These are phyloP conservation scores for Oemleria cerasiformis DNA, from an alignment of 306 rosid species.

Conservation along the genomic window DNA sequence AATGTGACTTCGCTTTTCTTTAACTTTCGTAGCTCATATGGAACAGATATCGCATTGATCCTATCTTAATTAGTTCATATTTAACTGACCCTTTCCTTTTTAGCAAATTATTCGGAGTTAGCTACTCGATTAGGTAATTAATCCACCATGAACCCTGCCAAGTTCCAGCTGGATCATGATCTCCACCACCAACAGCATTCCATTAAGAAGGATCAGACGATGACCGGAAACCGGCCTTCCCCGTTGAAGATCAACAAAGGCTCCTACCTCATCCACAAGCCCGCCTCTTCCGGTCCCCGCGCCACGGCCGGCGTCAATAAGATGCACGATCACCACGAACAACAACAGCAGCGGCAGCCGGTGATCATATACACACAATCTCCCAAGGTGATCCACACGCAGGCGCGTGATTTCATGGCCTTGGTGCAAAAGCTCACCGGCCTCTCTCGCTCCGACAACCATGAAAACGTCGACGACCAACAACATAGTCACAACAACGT, in stretches of 20 bases:
- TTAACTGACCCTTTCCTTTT: background rate
- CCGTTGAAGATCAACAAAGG: slow-evolving; percentile 52
- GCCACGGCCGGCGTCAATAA: background rate
- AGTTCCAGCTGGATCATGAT: slow-evolving; percentile 14
- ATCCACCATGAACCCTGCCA: slow-evolving; percentile 34
- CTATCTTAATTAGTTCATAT: background rate
- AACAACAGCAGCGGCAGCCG: slow-evolving; percentile 42
- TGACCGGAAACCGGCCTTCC: slow-evolving; percentile 64
- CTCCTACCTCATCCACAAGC: slow-evolving; percentile 47
- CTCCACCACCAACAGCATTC: background rate
- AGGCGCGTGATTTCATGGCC: slow-evolving; percentile 73
- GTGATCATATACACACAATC: slow-evolving; percentile 76
- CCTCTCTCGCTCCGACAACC: slow-evolving; percentile 17
- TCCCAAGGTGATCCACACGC: slow-evolving; percentile 74
- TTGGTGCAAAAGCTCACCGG: slow-evolving; percentile 91
- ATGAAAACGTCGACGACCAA: background rate
- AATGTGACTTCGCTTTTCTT: background rate
- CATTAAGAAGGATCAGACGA: slow-evolving; percentile 14
- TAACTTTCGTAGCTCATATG: background rate
- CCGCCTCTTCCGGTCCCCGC: slow-evolving; percentile 19
- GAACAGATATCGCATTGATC: no score
- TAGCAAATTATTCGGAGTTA: background rate
- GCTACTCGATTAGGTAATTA: background rate
- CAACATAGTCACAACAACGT: background rate
- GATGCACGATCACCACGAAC: background rate